Base-by-base conservation (phyloP, 257 asterid species). In the Ballota nigra region DNA sequence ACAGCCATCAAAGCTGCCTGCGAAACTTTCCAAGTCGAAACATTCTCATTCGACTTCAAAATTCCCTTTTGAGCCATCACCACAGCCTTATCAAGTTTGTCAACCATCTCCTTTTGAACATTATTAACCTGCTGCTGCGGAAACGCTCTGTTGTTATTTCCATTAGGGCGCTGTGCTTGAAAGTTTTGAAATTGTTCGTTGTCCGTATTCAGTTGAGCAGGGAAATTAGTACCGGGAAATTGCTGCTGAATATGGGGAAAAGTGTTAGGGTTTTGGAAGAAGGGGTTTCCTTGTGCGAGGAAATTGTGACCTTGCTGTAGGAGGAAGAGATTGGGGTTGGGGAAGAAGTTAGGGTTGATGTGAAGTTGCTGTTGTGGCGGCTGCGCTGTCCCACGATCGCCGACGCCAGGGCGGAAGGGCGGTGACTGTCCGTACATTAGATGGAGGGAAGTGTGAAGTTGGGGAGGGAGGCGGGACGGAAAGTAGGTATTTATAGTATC, bases 11-110 rank as follows among this genome's bases (percentile, higher is more conserved):
- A 73, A 58, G 91, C 99, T 60, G 83, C 89, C 83, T 84, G 89
- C n/a, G 97, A 85, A 53, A 88, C 98, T 77, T 84, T 88, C 98
- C 95, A 94, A 24, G 87, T 84, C 2, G 96, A 84, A 34, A 91
- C 96, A 68, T 64, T 76, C 76, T 81, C 80, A 2, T 86, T 81
- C 6, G 81, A 71, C 33, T 80, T 82, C 55, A 86, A 19, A 63
- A 89, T 76, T 1, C 88, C 82, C 3, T 66, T 76, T 36, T 85
- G 86, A 52, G 85, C 97, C 72, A 76, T 86, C 66, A 49, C 61
- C 51, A 74, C 96, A 20, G 91, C 96, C 77, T 71, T 79, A 70
- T 89, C 92, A 18, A 90, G 59, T 66, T 77, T 82, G 36, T 83
- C 90, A 26, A 85, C 33, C 73, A 53, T 76, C 80, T 80, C 88